These are phyloP conservation scores for Tetradesmus lagerheimii DNA, from an alignment of 139 green algal genomes.

Conservation along the genomic window DNA sequence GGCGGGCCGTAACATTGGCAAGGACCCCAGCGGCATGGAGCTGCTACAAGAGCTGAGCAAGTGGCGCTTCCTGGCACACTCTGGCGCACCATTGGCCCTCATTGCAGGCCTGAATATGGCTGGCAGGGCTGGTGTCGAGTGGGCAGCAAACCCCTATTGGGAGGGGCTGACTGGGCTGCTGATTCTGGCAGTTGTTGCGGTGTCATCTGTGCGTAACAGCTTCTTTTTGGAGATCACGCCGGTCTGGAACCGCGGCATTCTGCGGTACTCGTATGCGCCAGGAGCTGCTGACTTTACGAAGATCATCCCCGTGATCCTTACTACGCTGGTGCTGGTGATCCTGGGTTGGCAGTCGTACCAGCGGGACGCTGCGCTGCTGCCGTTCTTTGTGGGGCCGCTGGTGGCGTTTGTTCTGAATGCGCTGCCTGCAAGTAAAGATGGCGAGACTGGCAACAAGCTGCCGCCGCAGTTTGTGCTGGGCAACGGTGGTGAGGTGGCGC, in stretches of 20 bases:
- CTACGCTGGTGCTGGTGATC: background rate
- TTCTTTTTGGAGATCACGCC: slow-evolving; percentile 20
- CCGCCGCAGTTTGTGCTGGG: slow-evolving; percentile 36
- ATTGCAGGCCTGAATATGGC: slow-evolving; percentile 14
- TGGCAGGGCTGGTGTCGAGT: background rate
- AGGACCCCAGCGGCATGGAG: background rate
- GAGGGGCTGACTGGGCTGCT: slow-evolving; percentile 8
- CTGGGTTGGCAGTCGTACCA: slow-evolving; percentile 11
- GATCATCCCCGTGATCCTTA: slow-evolving; percentile 7
- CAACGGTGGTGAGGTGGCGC: slow-evolving; percentile 16
- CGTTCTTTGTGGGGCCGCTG: slow-evolving; percentile 14
- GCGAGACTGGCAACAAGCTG: background rate
- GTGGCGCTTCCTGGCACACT: slow-evolving; percentile 41
- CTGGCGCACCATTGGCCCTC: slow-evolving; percentile 6
- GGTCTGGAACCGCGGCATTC: slow-evolving; percentile 4
- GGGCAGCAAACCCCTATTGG: slow-evolving; percentile 5
- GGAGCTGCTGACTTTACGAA: background rate
- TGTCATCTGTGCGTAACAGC: slow-evolving; percentile 5
- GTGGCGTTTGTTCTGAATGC: background rate
- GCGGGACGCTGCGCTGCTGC: background rate
- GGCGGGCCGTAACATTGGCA: background rate
- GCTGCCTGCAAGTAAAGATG: background rate
- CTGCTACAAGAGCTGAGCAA: slow-evolving; percentile 20
- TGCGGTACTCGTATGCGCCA: background rate
- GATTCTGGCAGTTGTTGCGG: slow-evolving; percentile 2